Evolutionary conservation across 2,329 filamentous ascomycete genomes (phyloP).

Genomic region (Venturia aucupariae): DNA sequence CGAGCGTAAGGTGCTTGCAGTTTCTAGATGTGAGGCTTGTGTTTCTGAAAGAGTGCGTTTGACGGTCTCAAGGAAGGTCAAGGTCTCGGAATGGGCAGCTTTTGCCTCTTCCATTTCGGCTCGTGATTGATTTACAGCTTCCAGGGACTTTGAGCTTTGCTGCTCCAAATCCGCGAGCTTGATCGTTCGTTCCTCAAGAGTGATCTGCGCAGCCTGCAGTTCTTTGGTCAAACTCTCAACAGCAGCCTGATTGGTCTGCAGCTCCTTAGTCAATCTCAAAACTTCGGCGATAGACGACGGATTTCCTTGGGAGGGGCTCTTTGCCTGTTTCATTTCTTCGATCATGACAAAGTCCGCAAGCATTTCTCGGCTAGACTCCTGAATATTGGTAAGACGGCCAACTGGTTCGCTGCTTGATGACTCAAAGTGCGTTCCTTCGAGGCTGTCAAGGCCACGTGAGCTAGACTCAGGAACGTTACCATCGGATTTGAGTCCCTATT

Average conservation of each 20-base stretch:
- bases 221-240: neutral
- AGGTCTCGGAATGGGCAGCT: neutral
- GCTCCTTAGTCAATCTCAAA: neutral
- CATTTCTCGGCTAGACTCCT: conserved; percentile 13
- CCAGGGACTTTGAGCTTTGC: neutral
- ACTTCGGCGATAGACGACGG: neutral
- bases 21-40: neutral
- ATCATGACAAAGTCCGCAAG: conserved; percentile 1
- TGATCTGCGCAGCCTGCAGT: conserved; percentile 4
- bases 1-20: neutral
- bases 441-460: neutral
- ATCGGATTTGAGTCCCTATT: neutral
- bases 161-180: neutral
- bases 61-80: neutral
- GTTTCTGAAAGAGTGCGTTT: neutral
- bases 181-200: neutral
- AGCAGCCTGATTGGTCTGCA: neutral
- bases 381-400: neutral
- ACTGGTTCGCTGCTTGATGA: neutral
- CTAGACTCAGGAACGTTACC: neutral
- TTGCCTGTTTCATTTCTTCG: neutral
- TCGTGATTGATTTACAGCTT: neutral
- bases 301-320: neutral
- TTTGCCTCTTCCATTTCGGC: conserved; percentile 1
- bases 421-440: neutral